Conservation (phyloP, 2,329 filamentous ascomycete species). For the Colletotrichum melonis region DNA sequence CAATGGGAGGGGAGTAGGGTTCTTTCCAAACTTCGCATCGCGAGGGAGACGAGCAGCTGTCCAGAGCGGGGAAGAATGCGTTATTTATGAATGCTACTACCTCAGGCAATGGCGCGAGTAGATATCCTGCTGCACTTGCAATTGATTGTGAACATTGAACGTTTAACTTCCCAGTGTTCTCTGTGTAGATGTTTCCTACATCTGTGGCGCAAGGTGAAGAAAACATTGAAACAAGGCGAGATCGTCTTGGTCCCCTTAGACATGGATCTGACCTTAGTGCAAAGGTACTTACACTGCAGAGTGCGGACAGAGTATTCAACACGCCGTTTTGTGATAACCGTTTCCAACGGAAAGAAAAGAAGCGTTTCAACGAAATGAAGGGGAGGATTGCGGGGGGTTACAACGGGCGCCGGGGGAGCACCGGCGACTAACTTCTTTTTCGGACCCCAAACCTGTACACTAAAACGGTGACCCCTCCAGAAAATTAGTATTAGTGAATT, state of each 20-base stretch:
- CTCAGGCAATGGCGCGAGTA: constrained; percentile 56
- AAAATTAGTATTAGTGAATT: background rate
- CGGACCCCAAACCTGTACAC: background rate
- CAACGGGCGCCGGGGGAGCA: background rate
- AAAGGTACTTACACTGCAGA: too few species aligned
- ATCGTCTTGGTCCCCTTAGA: background rate
- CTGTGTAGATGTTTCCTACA: background rate
- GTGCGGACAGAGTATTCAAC: too few species aligned
- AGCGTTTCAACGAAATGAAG: background rate
- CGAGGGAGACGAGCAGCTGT: constrained; percentile 39
- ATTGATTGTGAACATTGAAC: constrained; percentile 19
- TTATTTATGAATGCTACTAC: constrained; percentile 68
- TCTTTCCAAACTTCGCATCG: constrained; percentile 40
- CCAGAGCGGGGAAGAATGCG: constrained; percentile 55
- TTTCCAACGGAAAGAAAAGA: background rate
- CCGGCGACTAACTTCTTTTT: background rate
- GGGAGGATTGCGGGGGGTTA: background rate
- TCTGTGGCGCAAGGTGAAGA: background rate
- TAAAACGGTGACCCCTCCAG: too few species aligned
- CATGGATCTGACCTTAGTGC: background rate
- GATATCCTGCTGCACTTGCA: constrained; percentile 42
- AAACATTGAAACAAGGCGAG: background rate
- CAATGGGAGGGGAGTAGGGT: constrained; percentile 41
- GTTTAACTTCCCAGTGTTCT: background rate
- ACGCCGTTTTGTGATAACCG: too few species aligned